Evolutionary conservation across 2,329 filamentous ascomycete genomes (phyloP).

Genomic region (Aspergillus sclerotialis): DNA sequence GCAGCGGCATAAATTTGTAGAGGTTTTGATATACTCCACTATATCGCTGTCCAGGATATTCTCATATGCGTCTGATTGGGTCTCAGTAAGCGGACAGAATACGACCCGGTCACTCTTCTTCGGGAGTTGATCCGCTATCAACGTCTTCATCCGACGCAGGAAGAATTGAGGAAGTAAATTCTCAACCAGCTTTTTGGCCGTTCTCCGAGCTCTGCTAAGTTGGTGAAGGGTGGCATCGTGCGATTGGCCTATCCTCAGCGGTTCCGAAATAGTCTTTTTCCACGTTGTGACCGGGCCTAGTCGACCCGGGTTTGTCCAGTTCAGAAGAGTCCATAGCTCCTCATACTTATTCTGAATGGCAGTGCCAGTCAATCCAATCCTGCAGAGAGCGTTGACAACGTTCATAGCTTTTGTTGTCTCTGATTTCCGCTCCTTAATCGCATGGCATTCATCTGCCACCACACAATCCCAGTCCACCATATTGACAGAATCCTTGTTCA

Average conservation of each 20-base stretch:
- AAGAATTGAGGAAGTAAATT: constrained; percentile 89
- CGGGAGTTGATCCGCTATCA: constrained; percentile 87
- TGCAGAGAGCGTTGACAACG: constrained; percentile 80
- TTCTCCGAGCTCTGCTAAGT: constrained; percentile 71
- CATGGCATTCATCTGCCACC: constrained; percentile 89
- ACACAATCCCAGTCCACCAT: constrained; percentile 87
- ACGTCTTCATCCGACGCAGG: constrained; percentile 80
- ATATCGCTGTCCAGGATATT: constrained; percentile 69
- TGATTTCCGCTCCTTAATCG: constrained; percentile 71
- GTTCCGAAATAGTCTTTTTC: constrained; percentile 69
- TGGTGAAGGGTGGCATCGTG: constrained; percentile 83
- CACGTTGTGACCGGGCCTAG: constrained; percentile 65
- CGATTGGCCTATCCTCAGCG: constrained; percentile 79
- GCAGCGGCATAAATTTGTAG: constrained; percentile 64
- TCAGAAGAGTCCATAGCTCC: constrained; percentile 90
- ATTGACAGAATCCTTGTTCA: constrained; percentile 72
- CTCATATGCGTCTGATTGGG: constrained; percentile 76
- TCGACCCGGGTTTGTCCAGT: constrained; percentile 86
- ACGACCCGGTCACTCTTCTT: constrained; percentile 93
- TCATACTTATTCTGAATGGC: constrained; percentile 98
- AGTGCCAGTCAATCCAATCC: constrained; percentile 89
- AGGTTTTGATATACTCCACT: constrained; percentile 60
- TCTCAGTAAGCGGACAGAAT: constrained; percentile 82
- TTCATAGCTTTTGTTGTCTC: constrained; percentile 82
- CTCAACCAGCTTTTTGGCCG: constrained; percentile 74